Base-by-base conservation (phyloP, 2,329 filamentous ascomycete genomes). In the Plectosphaerella plurivora region DNA sequence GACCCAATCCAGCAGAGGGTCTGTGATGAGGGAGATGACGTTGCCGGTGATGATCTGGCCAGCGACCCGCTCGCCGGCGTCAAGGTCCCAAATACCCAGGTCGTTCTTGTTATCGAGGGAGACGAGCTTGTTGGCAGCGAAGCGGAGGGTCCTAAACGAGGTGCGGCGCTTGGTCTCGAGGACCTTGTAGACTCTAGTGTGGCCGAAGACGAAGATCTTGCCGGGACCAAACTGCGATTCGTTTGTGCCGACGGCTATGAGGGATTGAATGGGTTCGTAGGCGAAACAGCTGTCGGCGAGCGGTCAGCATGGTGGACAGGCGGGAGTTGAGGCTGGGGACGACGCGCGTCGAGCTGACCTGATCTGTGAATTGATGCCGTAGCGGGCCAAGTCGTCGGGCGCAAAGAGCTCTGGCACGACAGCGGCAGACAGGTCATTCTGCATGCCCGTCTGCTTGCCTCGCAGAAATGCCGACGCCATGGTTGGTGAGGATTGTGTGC, bases 1-100 rank as follows among this genome's bases (percentile, higher is more conserved):
- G 37, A 87, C 91, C 84, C 95, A 99, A 68, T 99, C 94, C 55
- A 99, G 77, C 73, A 90, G 89, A 1, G 93, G 91, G 66, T 99
- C 94, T 8, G 88, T 91, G 53, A 88, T 78, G 62, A 97, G 67
- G 33, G 83, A 81, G 14, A 83, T 86, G 18, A 92, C 89, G 47
- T 84, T 79, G 6, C 90, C 91, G 1, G 91, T 89, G 10, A 91
- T 86, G 4, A 88, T 83, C 65, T 91, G 87, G 35, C 83, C 84
- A 24, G 84, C 82, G 39, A 91, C 59, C 51, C 87, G 77, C 51
- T 76, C 77, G 60, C 85, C 88, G 0, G 82, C 81, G 57, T 88
- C 83, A 22, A 97, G 77, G 53, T 94, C 88, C 79, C 89, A 97
- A 61, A 97, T 76, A 48, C 81, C 83, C 42, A 99, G 67, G 66